A percentile compares a stretch with the other conserved stretches of the same genome.
phyloP scores from a whole-genome alignment of 2,329 filamentous ascomycete genomes.

The Aspergillus caelatus region DNA sequence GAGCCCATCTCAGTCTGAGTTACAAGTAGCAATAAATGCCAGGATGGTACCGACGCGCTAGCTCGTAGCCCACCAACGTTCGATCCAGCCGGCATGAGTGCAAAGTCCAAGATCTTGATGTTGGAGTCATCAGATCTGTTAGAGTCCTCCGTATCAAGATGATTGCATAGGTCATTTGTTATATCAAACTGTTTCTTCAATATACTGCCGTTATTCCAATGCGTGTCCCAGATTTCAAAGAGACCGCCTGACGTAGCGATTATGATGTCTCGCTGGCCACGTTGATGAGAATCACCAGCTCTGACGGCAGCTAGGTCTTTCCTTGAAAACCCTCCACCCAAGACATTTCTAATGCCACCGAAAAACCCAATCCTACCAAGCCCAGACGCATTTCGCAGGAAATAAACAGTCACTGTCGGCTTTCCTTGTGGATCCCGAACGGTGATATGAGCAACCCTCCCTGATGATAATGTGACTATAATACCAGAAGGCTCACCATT shows the following conservation, averaged over 20 bases:
- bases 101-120: slow-evolving; percentile 78
- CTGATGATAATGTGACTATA: slow-evolving; percentile 80
- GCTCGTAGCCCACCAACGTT: slow-evolving; percentile 53
- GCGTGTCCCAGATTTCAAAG: slow-evolving; percentile 84
- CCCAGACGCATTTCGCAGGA: slow-evolving; percentile 65
- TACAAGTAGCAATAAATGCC: slow-evolving; percentile 62
- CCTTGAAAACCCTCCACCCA: slow-evolving; percentile 70
- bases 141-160: slow-evolving; percentile 61
- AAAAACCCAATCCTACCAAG: slow-evolving; percentile 66
- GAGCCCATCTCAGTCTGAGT: slow-evolving; percentile 52
- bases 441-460: slow-evolving; percentile 82
- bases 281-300: slow-evolving; percentile 69
- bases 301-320: slow-evolving; percentile 81
- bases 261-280: slow-evolving; percentile 83
- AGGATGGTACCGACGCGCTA: slow-evolving; percentile 48
- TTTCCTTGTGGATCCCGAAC: slow-evolving; percentile 86
- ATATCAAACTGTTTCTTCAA: slow-evolving; percentile 72
- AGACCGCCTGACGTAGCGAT: slow-evolving; percentile 76
- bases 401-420: slow-evolving; percentile 75
- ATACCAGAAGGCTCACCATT: slow-evolving; percentile 88
- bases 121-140: slow-evolving; percentile 58
- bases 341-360: slow-evolving; percentile 75
- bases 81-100: slow-evolving; percentile 52
- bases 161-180: slow-evolving; percentile 64
- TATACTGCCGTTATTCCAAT: slow-evolving; percentile 81